Conservation (phyloP, 2,329 filamentous ascomycete species). For the Didymella keratinophila region DNA sequence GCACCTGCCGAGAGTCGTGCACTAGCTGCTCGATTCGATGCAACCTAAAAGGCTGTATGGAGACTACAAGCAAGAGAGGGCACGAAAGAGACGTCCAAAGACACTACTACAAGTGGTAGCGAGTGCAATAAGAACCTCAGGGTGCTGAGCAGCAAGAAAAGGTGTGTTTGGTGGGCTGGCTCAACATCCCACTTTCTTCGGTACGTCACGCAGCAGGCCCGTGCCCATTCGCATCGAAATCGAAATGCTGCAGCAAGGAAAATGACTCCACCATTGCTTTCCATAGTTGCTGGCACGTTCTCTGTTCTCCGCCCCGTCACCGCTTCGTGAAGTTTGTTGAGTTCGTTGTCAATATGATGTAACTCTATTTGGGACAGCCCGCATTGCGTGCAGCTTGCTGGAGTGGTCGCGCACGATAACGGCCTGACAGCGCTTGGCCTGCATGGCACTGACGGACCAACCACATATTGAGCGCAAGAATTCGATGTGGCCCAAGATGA, state of each 20-base stretch:
- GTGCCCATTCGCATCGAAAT: constrained; percentile 19
- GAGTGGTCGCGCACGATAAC: constrained; percentile 5
- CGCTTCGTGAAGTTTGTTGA: constrained; percentile 24
- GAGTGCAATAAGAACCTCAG: constrained; percentile 8
- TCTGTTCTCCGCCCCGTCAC: constrained; percentile 17
- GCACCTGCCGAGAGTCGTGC: constrained; percentile 13
- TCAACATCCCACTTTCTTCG: constrained; percentile 25
- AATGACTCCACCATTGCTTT: constrained; percentile 25
- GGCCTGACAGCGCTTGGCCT: constrained; percentile 1
- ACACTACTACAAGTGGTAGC: constrained; percentile 4
- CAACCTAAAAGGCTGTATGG: not conserved
- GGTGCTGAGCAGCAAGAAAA: constrained; percentile 19
- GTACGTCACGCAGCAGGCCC: constrained; percentile 21
- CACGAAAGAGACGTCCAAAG: not conserved
- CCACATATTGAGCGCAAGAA: not conserved
- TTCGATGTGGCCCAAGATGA: not conserved
- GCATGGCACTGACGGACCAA: not conserved
- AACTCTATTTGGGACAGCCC: constrained; percentile 22
- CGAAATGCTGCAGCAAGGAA: constrained; percentile 20
- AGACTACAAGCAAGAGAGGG: not conserved
- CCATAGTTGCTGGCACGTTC: constrained; percentile 29
- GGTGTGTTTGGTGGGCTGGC: constrained; percentile 26
- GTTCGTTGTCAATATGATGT: constrained; percentile 30
- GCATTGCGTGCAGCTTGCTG: constrained; percentile 12
- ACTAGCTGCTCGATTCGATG: constrained; percentile 2